Evolutionary conservation across 805 yeast genomes (phyloP).

Genomic region (Candida golubevii): DNA sequence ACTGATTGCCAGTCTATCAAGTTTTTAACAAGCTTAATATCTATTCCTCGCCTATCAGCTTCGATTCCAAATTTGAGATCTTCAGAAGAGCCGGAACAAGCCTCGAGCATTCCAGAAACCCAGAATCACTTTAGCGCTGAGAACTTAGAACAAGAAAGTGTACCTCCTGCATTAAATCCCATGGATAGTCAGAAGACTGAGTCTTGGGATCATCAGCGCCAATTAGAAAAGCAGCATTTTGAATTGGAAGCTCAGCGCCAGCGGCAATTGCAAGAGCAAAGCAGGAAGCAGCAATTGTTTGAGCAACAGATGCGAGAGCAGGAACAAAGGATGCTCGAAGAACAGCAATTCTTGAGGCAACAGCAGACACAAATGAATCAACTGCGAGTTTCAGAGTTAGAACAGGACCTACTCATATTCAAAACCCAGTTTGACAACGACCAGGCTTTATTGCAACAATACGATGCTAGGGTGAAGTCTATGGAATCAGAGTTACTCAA

Average conservation of each 20-base stretch:
- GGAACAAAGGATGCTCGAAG: constrained; percentile 61
- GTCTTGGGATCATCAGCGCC: constrained; percentile 47
- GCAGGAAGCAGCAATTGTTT: constrained; percentile 69
- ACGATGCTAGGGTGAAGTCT: constrained; percentile 78
- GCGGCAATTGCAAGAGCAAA: constrained; percentile 63
- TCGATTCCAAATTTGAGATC: constrained; percentile 56
- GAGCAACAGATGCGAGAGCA: constrained; percentile 71
- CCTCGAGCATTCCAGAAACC: constrained; percentile 1
- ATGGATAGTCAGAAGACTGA: constrained; percentile 53
- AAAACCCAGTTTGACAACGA: constrained; percentile 83
- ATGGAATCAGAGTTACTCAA: constrained; percentile 68
- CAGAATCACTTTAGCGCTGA: constrained; percentile 7
- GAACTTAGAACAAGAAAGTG: constrained; percentile 44
- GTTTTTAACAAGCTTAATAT: constrained; percentile 73
- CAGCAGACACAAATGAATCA: constrained; percentile 72
- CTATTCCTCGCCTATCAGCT: constrained; percentile 63
- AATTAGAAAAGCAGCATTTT: constrained; percentile 55
- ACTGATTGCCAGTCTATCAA: constrained; percentile 85
- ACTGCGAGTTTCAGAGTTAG: constrained; percentile 74
- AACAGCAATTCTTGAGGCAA: constrained; percentile 61
- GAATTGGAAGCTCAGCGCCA: constrained; percentile 62
- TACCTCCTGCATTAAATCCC: constrained; percentile 37
- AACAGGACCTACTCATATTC: constrained; percentile 70
- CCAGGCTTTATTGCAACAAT: constrained; percentile 78
- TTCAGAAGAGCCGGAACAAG: constrained; percentile 36